Evolutionary conservation across 2,329 filamentous ascomycete genomes (phyloP), one percentile per base, ranked within the genome.

Genomic region (Venturiaceae sp.): DNA sequence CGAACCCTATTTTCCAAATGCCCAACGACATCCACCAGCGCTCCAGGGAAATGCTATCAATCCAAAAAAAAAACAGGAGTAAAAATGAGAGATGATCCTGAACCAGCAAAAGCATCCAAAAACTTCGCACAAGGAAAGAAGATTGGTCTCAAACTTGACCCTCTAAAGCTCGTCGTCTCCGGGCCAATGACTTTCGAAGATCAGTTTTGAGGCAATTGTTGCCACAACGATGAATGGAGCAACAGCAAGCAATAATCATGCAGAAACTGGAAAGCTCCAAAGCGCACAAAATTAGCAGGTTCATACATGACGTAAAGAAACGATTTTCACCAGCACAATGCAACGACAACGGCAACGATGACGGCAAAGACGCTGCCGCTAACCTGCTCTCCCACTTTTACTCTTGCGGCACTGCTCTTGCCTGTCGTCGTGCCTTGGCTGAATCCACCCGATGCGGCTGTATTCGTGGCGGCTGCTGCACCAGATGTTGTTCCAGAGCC

Each of bases 311-410:
- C 13, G 16, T 30, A 4, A 37, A 13, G 34, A n/a, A 33, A 7
- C 30, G 13, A 19, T 9, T 5, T 7, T 37, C 50, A 57, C 55
- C 55, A 57, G 44, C 41, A 61, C 7, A 72, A 63, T 28, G 66
- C 68, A 23, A 67, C 61, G 19, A 71, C 62, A n/a, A 69, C 67
- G 30, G 68, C 60, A 2, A 71, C 46, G 34, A 60, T 65, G 37
- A 72, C 66, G 16, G 70, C 71, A 23, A 71, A 57, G 2, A 65
- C 62, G 4, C 67, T 68, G 7, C 69, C 70, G n/a, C 69, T 64
- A 13, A 72, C 61, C 44, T 63, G 64, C 11, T 62, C 62, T 11
- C 63, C 60, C 30, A 67, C 66, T 59, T 69, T 64, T n/a, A n/a
- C n/a, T 3, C 44, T n/a, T 5, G 44, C 28, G 1, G 69, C 37